Percentiles rank a stretch among this genome's conserved stretches.
Conservation (phyloP, 306 rosid species). For the Malus orientalis region DNA sequence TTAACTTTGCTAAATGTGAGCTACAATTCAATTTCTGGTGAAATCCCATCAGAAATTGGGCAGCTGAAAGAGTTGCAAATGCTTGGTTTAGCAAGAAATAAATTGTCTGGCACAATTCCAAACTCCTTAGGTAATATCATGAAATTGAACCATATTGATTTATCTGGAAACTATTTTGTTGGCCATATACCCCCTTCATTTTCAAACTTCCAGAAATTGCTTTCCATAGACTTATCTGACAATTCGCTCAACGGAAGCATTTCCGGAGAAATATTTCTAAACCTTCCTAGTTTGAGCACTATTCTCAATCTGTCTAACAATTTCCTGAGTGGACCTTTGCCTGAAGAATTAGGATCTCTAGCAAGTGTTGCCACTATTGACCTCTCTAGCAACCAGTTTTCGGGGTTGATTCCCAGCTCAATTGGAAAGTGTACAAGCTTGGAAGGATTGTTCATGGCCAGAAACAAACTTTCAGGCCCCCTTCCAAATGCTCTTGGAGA, state of each 20-base stretch:
- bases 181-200: conserved; percentile 42
- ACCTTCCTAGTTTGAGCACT: conserved; percentile 40
- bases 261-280: conserved; percentile 39
- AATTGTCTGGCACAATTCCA: conserved; percentile 48
- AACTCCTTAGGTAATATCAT: conserved; percentile 42
- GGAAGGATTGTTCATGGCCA: conserved; percentile 38
- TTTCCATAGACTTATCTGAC: conserved; percentile 51
- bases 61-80: conserved; percentile 38
- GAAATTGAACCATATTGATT: conserved; percentile 41
- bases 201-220: conserved; percentile 35
- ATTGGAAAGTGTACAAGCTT: conserved; percentile 48
- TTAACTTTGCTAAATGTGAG: conserved; percentile 47
- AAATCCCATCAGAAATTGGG: conserved; percentile 50
- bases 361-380: conserved; percentile 36
- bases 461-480: conserved; percentile 52
- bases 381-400: conserved; percentile 44
- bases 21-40: conserved; percentile 50
- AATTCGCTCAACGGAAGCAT: conserved; percentile 59
- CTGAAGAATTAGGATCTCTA: conserved; percentile 34
- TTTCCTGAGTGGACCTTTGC: conserved; percentile 53
- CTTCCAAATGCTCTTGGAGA: conserved; percentile 44
- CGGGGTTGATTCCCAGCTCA: conserved; percentile 47
- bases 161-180: conserved; percentile 42
- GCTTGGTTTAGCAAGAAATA: conserved; percentile 39
- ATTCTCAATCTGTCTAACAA: conserved; percentile 48